Evolutionary conservation across 2,329 filamentous ascomycete genomes (phyloP).

Genomic region (Colletotrichum abscissum): DNA sequence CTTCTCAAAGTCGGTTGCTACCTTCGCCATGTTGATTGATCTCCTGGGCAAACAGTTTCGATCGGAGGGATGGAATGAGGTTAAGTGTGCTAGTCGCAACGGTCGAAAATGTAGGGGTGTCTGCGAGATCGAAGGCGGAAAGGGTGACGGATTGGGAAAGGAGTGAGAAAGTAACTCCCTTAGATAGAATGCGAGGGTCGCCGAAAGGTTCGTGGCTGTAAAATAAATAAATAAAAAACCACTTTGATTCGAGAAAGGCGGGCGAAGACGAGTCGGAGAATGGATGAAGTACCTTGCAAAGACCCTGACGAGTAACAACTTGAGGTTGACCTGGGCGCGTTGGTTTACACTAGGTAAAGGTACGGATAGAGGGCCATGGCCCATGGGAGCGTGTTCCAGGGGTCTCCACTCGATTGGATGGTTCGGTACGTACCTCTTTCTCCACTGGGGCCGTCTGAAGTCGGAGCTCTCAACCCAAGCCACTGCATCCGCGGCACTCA

Average conservation of each 20-base stretch:
- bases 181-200: neutral
- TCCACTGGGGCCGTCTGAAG: neutral
- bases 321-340: slow-evolving; percentile 29
- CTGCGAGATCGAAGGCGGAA: neutral
- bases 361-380: neutral
- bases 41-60: neutral
- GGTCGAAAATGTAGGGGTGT: neutral
- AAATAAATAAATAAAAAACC: no score
- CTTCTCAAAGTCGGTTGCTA: slow-evolving; percentile 64
- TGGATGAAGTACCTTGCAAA: neutral
- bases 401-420: slow-evolving; percentile 6
- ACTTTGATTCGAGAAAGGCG: neutral
- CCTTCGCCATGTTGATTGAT: slow-evolving; percentile 51
- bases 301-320: slow-evolving; percentile 18
- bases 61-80: neutral
- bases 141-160: neutral
- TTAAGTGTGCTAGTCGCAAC: neutral
- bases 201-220: neutral
- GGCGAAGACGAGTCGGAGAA: neutral
- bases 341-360: neutral
- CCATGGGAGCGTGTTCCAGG: slow-evolving; percentile 16
- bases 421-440: neutral
- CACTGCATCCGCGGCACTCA: neutral
- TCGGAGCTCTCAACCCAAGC: neutral
- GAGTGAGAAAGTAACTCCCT: neutral